A percentile compares a stretch with the other conserved stretches of the same genome.
Evolutionary conservation across 345 rosid genomes (phyloP).

Genomic region (Populus nigra): DNA sequence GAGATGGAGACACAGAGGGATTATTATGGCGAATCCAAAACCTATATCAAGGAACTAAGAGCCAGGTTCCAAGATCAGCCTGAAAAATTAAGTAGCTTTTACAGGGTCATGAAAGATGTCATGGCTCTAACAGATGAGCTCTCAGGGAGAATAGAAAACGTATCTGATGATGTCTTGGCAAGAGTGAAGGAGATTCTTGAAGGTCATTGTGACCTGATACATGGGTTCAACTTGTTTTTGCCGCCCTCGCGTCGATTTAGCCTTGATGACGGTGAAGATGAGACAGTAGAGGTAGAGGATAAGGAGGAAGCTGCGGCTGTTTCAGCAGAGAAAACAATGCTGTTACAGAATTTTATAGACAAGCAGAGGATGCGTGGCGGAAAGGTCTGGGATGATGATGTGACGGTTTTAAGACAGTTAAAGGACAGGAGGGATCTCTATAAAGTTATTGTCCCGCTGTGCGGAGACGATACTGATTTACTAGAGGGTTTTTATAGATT

Average conservation of each 20-base stretch:
- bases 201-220: slow-evolving; percentile 1
- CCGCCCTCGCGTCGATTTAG: not conserved
- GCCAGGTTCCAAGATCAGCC: not conserved
- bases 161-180: not conserved
- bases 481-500: not conserved
- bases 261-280: not conserved
- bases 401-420: not conserved
- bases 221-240: not conserved
- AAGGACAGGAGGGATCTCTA: not conserved
- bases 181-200: not conserved
- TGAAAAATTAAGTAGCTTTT: not conserved
- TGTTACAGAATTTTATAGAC: no score
- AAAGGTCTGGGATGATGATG: not conserved
- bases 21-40: not conserved
- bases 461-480: not conserved
- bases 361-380: not conserved
- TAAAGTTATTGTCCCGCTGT: not conserved
- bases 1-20: no score
- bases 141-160: not conserved
- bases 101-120: not conserved
- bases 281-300: not conserved
- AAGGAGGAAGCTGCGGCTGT: not conserved
- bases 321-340: not conserved
- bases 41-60: not conserved
- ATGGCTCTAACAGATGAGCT: not conserved